A percentile compares a stretch with the other conserved stretches of the same genome.
Evolutionary conservation across 106 monocot genomes (phyloP).

Genomic region (Ottelia alismoides): DNA sequence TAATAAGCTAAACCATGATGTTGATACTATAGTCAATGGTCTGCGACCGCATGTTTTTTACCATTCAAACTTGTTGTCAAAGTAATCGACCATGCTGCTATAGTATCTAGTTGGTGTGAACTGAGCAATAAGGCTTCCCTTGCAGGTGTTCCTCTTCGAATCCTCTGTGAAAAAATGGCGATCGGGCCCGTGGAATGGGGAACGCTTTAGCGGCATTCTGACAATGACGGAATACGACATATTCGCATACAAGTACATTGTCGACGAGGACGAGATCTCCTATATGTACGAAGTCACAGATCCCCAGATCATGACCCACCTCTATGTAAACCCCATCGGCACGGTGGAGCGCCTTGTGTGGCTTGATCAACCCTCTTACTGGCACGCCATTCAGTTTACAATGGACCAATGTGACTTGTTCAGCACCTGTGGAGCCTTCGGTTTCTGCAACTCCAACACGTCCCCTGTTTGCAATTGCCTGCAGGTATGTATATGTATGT

Average conservation of each 20-base stretch:
- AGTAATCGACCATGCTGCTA: too few species aligned
- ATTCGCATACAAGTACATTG: constrained; percentile 1
- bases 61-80: too few species aligned
- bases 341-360: constrained; percentile 11
- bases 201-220: constrained; percentile 18
- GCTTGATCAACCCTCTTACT: constrained; percentile 3
- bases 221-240: constrained; percentile 4
- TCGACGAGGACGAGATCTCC: neutral
- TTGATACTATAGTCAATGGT: too few species aligned
- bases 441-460: constrained; percentile 11
- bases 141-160: neutral
- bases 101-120: too few species aligned
- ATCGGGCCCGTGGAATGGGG: constrained; percentile 33
- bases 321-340: neutral
- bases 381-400: too few species aligned
- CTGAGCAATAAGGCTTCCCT: too few species aligned
- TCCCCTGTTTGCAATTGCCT: constrained; percentile 7
- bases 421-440: constrained; percentile 13
- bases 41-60: constrained; percentile 5
- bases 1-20: too few species aligned
- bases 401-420: constrained; percentile 12
- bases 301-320: neutral
- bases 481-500: too few species aligned
- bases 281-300: neutral
- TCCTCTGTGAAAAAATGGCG: too few species aligned